Conservation (phyloP, 495 filamentous ascomycete genomes). For the Sabuloglossum arenarium region DNA sequence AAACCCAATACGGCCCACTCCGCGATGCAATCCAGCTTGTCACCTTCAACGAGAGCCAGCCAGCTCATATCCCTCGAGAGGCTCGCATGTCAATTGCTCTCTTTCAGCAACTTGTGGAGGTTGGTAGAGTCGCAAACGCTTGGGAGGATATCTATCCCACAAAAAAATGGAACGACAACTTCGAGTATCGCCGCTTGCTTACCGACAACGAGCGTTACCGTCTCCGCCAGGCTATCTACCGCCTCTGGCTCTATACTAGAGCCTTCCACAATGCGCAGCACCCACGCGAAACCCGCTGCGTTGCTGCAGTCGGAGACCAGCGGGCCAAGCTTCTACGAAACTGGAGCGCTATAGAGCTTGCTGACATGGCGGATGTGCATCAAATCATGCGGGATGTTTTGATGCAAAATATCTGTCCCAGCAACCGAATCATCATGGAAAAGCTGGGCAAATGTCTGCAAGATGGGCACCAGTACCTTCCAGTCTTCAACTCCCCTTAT, state of each 20-base stretch:
- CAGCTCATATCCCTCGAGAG: slow-evolving; percentile 26
- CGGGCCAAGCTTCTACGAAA: slow-evolving; percentile 35
- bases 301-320: slow-evolving; percentile 22
- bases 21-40: slow-evolving; percentile 38
- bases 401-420: slow-evolving; percentile 34
- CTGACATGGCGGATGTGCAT: slow-evolving; percentile 33
- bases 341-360: slow-evolving; percentile 30
- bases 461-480: slow-evolving; percentile 20
- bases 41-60: slow-evolving; percentile 34
- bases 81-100: slow-evolving; percentile 31
- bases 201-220: slow-evolving; percentile 30
- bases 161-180: slow-evolving; percentile 42
- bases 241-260: slow-evolving; percentile 41
- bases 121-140: slow-evolving; percentile 35
- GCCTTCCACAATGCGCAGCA: slow-evolving; percentile 32
- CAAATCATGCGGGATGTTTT: slow-evolving; percentile 28
- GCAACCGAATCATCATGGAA: slow-evolving; percentile 35
- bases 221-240: slow-evolving; percentile 45
- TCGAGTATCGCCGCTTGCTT: slow-evolving; percentile 40
- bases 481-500: slow-evolving; percentile 30
- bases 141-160: slow-evolving; percentile 51
- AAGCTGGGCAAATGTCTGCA: slow-evolving; percentile 34
- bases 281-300: slow-evolving; percentile 25
- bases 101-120: slow-evolving; percentile 31
- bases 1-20: slow-evolving; percentile 39